Conservation (phyloP, 768 basidiomycete genomes). For the Suillus ampliporus region DNA sequence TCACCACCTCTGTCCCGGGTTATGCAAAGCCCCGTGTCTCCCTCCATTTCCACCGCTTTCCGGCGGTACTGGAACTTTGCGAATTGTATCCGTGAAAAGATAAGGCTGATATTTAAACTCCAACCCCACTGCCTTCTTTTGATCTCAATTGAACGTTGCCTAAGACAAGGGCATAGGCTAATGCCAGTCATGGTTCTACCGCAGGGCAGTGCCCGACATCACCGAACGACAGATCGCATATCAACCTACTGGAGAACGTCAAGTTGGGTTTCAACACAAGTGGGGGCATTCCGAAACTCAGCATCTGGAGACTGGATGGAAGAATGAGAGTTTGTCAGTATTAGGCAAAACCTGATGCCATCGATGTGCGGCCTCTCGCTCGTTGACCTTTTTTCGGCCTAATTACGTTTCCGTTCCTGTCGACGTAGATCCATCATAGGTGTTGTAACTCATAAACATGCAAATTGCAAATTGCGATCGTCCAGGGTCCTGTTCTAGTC, state of each 20-base stretch:
- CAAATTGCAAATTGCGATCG: neutral
- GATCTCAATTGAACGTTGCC: neutral
- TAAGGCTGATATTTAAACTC: too few species aligned
- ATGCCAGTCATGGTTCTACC: neutral
- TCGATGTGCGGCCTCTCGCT: too few species aligned
- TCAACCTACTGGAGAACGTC: neutral
- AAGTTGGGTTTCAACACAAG: neutral
- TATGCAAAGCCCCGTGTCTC: neutral
- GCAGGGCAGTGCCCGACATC: neutral
- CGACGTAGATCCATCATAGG: neutral
- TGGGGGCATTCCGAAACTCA: neutral
- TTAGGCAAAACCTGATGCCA: neutral
- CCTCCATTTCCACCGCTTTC: neutral
- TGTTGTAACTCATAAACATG: too few species aligned
- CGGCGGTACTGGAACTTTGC: neutral
- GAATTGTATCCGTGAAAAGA: too few species aligned
- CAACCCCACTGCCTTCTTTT: neutral
- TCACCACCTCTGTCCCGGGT: neutral
- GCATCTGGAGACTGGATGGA: neutral
- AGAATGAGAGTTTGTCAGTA: neutral
- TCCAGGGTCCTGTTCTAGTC: neutral
- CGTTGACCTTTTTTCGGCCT: neutral
- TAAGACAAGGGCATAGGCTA: neutral
- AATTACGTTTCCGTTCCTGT: neutral
- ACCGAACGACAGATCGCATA: neutral